Evolutionary conservation across 441 rosid genomes (phyloP), one percentile per base, ranked within the genome.

Genomic region (Euphorbia celastroides): DNA sequence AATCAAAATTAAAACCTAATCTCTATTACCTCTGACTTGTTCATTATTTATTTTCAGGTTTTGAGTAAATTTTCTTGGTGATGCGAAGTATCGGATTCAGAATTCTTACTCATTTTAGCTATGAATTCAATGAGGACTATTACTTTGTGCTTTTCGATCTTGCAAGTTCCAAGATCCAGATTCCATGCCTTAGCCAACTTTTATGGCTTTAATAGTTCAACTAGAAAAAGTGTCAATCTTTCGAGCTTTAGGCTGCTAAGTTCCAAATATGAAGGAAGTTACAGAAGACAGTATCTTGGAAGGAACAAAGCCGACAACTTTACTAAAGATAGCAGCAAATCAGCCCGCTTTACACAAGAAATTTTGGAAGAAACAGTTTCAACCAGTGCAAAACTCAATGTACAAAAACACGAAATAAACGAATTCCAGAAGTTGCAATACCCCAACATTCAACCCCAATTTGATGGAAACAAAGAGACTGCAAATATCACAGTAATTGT

Each of bases 141-240:
- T 64, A 66, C 74, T 8, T 83, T 87, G 86, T 85, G 88, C 74
- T 73, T 82, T 79, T 81, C 96, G 62, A 70, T 89, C 68, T 80
- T 83, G 62, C 90, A 85, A 78, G 72, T 80, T 62, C 86, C 93
- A 52, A 88, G 82, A 81, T 76, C 70, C 28, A 75, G 87, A 71
- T 60, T 79, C 71, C 81, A 77, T 62, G 66, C 73, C 71, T 74
- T 93, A n/a, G 83, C 81, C 58, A 74, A 67, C 63, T 77, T 81
- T 60, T 83, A 78, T 78, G 75, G 78, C 67, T 77, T 82, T 74
- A 76, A 76, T 62, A 65, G 77, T 68, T 69, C 71, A 60, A 42
- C 75, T 60, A 65, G 74, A 46, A 63, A 66, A 38, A 46, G 56
- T 73, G 75, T 72, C 60, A 73, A 65, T 23, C 74, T 16, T 66